Base-by-base conservation (phyloP, 1,284 basidiomycete genomes). In the Ceratobasidium sp. region DNA sequence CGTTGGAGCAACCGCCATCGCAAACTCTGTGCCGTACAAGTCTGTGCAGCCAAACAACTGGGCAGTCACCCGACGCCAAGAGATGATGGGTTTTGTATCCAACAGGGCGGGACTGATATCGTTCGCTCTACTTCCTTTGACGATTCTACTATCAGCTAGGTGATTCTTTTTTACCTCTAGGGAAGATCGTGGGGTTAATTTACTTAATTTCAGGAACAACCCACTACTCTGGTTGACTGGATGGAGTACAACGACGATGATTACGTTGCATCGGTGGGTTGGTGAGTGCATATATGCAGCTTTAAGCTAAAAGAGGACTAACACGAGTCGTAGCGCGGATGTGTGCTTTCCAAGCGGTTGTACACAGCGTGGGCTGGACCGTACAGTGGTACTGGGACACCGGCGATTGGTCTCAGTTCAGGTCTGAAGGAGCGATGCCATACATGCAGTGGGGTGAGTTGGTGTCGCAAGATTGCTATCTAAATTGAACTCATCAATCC, bases 21-120 rank as follows among this genome's bases (percentile, higher is more conserved):
- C 64, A 39, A 64, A 67, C 49, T 51, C 75, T 18, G 44, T 60
- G 1, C 33, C 49, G 20, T 67, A 67, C 64, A 77, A 77, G 53
- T 77, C 75, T 26, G 51, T 77, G 40, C 75, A 77, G 39, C 75
- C 64, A 13, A 77, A 77, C 44, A 77, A 64, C 53, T 77, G 75
- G 75, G 64, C 49, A 40, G 46, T 20, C 53, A 58, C 51, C 13
- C 75, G 75, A 13, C 64, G 64, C 3, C 49, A 56, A 33, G 75
- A 77, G 26, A 68, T 77, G 46, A 77, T 67, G 51, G 64, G 64
- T 39, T 77, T 67, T 49, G 75, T 77, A 5, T 51, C 75, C 0
- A 77, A 77, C 20, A 46, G 64, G 20, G 75, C 75, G 1, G 75
- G 75, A 4, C 33, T 77, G 1, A 55, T 77, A 4, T 77, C 63